Evolutionary conservation across 2,329 filamentous ascomycete species (phyloP).

Genomic region (Xylaria arbuscula): DNA sequence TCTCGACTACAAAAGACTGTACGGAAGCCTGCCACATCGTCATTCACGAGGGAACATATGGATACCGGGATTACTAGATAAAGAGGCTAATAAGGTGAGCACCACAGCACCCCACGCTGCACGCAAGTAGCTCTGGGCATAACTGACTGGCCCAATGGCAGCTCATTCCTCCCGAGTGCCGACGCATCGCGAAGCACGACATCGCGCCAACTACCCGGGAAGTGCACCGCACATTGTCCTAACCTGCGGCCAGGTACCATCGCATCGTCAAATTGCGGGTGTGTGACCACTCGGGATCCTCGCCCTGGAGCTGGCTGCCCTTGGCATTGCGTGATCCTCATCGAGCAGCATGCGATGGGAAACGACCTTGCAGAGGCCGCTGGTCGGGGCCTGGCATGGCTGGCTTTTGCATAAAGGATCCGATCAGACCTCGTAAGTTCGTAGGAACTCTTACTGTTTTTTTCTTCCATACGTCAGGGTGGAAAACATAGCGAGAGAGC

Average conservation of each 20-base stretch:
- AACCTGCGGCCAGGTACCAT: constrained; percentile 14
- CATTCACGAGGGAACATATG: constrained; percentile 8
- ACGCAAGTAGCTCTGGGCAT: neutral
- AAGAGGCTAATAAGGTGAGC: constrained; percentile 17
- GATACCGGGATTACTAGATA: neutral
- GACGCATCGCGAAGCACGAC: constrained; percentile 30
- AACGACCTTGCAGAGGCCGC: constrained; percentile 20
- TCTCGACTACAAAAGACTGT: neutral
- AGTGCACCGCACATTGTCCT: neutral
- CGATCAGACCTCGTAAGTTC: constrained; percentile 19
- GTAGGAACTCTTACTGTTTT: constrained; percentile 12
- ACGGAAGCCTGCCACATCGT: constrained; percentile 4
- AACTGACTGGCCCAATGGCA: constrained; percentile 25
- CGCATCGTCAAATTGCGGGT: constrained; percentile 8
- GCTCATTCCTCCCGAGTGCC: constrained; percentile 22
- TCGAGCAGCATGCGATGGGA: constrained; percentile 34
- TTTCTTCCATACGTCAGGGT: neutral
- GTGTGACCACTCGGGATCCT: constrained; percentile 8
- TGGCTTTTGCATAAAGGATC: constrained; percentile 40
- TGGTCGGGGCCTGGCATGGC: constrained; percentile 26
- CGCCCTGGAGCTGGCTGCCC: constrained; percentile 2
- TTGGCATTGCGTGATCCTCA: constrained; percentile 11
- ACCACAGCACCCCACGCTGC: constrained; percentile 22
- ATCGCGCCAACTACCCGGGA: constrained; percentile 18
- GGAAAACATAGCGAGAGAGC: neutral